phyloP scores from a whole-genome alignment of 176 grass and related monocot genomes.

The Carex scoparia region DNA sequence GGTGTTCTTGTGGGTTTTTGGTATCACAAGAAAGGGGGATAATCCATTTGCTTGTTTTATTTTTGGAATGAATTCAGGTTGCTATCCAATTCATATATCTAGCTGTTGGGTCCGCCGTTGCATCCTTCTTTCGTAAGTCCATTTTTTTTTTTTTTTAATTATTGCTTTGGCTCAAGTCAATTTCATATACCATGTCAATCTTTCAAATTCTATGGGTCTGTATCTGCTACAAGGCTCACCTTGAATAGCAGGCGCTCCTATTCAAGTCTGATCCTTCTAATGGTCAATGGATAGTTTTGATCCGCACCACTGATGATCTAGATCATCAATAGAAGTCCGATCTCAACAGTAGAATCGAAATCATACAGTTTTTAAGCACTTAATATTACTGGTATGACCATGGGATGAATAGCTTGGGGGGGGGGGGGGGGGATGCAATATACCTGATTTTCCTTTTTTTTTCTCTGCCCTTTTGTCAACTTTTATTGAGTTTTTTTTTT shows the following conservation, averaged over 20 bases:
- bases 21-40: background rate
- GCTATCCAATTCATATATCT: conserved; percentile 83
- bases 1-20: background rate
- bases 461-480: background rate
- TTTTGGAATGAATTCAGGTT: conserved; percentile 28
- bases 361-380: no score
- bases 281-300: background rate
- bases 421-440: background rate
- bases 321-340: background rate
- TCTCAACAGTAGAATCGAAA: background rate
- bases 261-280: background rate
- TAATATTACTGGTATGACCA: background rate
- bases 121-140: conserved; percentile 87
- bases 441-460: background rate
- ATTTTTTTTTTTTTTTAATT: conserved; percentile 14
- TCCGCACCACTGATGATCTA: background rate
- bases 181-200: conserved; percentile 4
- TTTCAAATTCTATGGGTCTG: background rate
- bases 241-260: background rate
- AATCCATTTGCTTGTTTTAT: background rate
- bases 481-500: background rate
- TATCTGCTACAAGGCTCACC: background rate
- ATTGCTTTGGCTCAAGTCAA: conserved; percentile 2
- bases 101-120: conserved; percentile 58
- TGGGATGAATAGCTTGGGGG: background rate